Evolutionary conservation across 352 stramenopile species (phyloP), one percentile per base, ranked within the genome.

Genomic region (Phytopythium montanum): DNA sequence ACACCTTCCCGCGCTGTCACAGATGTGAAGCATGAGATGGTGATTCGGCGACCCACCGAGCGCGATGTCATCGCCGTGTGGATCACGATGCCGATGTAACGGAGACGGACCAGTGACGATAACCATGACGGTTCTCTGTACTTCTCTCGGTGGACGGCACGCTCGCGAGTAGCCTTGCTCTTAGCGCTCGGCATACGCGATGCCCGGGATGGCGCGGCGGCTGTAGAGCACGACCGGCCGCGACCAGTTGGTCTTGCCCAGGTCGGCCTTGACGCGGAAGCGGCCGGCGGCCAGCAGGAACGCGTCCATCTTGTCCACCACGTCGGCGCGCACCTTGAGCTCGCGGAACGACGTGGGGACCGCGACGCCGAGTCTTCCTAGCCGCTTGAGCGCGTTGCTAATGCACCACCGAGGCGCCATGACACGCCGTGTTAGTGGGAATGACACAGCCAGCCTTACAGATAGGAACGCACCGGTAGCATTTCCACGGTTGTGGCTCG

Each of bases 171-270:
- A n/a, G n/a, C n/a, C 21, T 14, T 25, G 44, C 7, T 29, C 13
- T 23, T 48, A 59, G 25, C 53, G 53, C 53, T 38, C 46, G 33
- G 56, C 50, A 46, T 85, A 88, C 28, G 45, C 41, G 55, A 88
- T 76, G 18, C 77, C 80, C 31, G 64, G 45, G 41, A 87, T 73
- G 21, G 69, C 67, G 26, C 62, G 60, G 58, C 79, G 73, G 56
- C 85, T 94, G 61, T 90, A 94, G 16, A 94, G 72, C 50, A 78
- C 59, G 18, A 94, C 77, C 3, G 75, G 78, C 12, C 85, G 73
- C 5, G 77, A 90, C 85, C 85, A 94, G 59, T 94, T 92, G 18
- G 85, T 94, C 58, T 89, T 91, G 33, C 85, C 85, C 9, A 94
- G 65, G 23, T 73, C 58, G 2, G 72, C 73, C 55, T 81, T 88